These are phyloP conservation scores for Myxozyma mucilagina DNA, from an alignment of 805 yeast genomes.

Conservation along the genomic window DNA sequence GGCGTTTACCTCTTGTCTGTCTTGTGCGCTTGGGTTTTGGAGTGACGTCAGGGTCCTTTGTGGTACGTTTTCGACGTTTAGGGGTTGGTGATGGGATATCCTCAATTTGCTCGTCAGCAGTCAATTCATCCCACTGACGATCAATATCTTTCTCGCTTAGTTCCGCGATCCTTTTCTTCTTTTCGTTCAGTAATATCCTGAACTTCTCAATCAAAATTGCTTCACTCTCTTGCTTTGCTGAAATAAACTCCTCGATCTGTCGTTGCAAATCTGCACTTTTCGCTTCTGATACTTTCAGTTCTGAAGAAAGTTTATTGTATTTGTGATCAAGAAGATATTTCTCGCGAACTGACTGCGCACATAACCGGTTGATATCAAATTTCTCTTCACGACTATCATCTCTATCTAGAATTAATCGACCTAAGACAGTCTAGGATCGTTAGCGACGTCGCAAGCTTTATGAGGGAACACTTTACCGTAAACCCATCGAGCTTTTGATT, in stretches of 20 bases:
- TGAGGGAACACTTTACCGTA: neutral
- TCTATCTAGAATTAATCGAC: neutral
- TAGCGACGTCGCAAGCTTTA: neutral
- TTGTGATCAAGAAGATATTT: neutral
- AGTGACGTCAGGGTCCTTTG: neutral
- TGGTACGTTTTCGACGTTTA: neutral
- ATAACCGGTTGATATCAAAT: conserved; percentile 8
- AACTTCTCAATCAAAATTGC: conserved; percentile 5
- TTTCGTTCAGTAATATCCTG: conserved; percentile 11
- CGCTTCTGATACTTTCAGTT: neutral
- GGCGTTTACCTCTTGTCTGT: neutral
- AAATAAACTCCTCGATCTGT: conserved; percentile 12
- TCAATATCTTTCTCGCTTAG: neutral
- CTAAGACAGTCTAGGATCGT: conserved; percentile 5
- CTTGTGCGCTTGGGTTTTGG: neutral
- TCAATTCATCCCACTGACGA: neutral
- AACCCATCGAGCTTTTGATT: conserved; percentile 8
- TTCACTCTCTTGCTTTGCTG: conserved; percentile 10
- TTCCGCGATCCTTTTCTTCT: conserved; percentile 17
- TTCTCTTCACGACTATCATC: conserved; percentile 5
- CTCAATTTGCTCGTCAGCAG: neutral
- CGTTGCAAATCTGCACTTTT: neutral
- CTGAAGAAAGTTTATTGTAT: neutral
- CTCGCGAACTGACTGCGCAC: neutral
- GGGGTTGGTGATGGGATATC: neutral